Conservation (phyloP, 2,329 filamentous ascomycete genomes). For the Neopestalotiopsis sp. region DNA sequence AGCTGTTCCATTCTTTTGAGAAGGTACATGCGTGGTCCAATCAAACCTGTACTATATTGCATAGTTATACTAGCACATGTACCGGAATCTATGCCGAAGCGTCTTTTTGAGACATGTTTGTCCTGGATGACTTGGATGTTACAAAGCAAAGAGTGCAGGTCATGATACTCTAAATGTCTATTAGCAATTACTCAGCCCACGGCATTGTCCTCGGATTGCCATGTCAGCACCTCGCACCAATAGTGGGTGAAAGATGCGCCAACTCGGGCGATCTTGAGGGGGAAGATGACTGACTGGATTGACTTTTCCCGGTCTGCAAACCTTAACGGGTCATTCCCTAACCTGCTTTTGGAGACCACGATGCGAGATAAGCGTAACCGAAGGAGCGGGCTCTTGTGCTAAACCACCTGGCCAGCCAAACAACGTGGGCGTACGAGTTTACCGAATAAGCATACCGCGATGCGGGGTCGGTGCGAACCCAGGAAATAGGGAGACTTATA, state of each 20-base stretch:
- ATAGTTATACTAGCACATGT: not conserved
- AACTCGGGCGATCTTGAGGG: not conserved
- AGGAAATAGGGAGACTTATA: not conserved
- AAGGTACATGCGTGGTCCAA: no score
- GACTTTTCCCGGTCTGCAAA: not conserved
- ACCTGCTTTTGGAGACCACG: not conserved
- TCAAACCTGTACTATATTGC: not conserved
- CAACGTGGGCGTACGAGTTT: not conserved
- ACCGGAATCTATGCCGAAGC: no score
- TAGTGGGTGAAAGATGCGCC: not conserved
- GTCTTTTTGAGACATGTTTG: no score
- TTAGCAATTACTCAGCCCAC: not conserved
- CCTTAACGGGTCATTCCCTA: not conserved
- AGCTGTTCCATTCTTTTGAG: constrained; percentile 15
- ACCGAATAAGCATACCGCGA: not conserved
- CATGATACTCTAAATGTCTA: no score
- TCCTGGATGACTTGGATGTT: no score
- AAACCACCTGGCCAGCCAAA: not conserved
- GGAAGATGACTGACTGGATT: not conserved
- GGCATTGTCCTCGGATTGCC: not conserved
- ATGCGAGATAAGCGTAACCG: not conserved
- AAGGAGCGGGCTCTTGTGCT: no score
- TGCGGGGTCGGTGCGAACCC: not conserved
- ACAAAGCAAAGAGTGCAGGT: no score
- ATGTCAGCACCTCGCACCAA: not conserved